phyloP scores from a whole-genome alignment of 2,329 filamentous ascomycete genomes.

The Pyrenophora seminiperda region DNA sequence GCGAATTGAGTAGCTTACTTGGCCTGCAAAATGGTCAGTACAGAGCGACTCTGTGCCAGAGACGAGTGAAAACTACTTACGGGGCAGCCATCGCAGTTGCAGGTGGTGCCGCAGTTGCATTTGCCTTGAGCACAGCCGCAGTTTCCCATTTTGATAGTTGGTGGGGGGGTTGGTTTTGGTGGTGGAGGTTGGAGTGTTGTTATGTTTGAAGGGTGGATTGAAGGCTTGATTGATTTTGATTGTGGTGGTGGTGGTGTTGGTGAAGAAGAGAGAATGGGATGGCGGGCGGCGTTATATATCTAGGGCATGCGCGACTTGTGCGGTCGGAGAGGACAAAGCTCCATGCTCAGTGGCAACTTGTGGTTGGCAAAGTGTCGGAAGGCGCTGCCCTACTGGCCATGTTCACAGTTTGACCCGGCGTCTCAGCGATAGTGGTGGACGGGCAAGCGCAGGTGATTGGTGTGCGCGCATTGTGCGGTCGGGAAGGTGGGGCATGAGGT shows the following conservation, averaged over 20 bases:
- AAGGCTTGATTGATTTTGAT: slow-evolving; percentile 1
- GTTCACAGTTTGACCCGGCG: background rate
- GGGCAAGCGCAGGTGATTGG: background rate
- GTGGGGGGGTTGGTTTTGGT: slow-evolving; percentile 1
- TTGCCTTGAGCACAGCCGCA: slow-evolving; percentile 31
- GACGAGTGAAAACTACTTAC: slow-evolving; percentile 17
- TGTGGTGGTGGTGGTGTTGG: background rate
- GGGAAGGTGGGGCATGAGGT: slow-evolving; percentile 4
- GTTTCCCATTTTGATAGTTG: slow-evolving; percentile 23
- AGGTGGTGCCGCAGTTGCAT: slow-evolving; percentile 33
- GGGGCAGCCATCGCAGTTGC: slow-evolving; percentile 36
- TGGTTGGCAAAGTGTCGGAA: background rate
- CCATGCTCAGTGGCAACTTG: background rate
- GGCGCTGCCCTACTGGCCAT: background rate
- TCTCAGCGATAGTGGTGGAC: too few species aligned
- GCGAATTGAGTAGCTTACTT: slow-evolving; percentile 20
- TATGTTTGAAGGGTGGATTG: background rate
- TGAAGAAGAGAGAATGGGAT: background rate
- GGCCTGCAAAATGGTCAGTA: slow-evolving; percentile 11
- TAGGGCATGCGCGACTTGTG: slow-evolving; percentile 29
- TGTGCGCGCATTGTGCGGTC: slow-evolving; percentile 8
- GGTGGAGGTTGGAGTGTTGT: background rate
- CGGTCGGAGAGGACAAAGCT: slow-evolving; percentile 8
- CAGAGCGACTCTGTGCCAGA: background rate
- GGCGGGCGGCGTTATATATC: slow-evolving; percentile 17